Percentiles rank a stretch among this genome's conserved stretches.
These are phyloP conservation scores for Suhomyces tanzawaensis DNA, from an alignment of 805 yeast genomes.

Conservation along the genomic window DNA sequence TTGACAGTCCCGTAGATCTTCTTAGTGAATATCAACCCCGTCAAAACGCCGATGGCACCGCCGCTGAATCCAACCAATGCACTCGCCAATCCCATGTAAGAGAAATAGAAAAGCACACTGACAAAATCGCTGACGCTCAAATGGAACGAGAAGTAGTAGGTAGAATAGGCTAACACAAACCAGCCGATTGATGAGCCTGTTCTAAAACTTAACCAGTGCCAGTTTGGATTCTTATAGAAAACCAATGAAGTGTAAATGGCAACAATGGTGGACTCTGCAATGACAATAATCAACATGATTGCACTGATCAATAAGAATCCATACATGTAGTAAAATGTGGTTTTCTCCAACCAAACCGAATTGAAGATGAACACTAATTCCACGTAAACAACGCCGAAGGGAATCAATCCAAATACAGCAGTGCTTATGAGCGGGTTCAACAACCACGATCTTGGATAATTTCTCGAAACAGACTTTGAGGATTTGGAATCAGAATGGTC, in stretches of 20 bases:
- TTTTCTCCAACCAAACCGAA: conserved; percentile 76
- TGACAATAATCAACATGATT: conserved; percentile 56
- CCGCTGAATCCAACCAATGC: conserved; percentile 63
- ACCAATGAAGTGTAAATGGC: conserved; percentile 61
- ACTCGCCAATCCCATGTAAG: conserved; percentile 67
- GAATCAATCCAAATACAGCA: conserved; percentile 63
- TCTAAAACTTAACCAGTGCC: conserved; percentile 84
- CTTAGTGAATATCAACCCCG: conserved; percentile 64
- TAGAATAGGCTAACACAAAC: conserved; percentile 65
- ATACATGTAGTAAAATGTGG: conserved; percentile 75
- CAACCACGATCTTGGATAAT: conserved; percentile 16
- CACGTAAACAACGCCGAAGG: conserved; percentile 78
- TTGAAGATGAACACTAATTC: conserved; percentile 72
- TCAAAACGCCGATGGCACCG: conserved; percentile 71
- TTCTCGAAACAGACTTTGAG: conserved; percentile 1
- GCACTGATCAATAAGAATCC: conserved; percentile 71
- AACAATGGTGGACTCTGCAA: conserved; percentile 69
- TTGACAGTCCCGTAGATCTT: conserved; percentile 59
- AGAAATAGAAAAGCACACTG: conserved; percentile 64
- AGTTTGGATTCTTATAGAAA: conserved; percentile 53
- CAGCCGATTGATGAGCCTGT: conserved; percentile 69
- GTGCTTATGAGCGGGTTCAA: conserved; percentile 27
- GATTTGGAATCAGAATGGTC: neutral
- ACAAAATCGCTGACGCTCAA: conserved; percentile 65
- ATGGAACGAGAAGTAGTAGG: conserved; percentile 60